phyloP scores from a whole-genome alignment of 345 rosid species.

The Reutealis trisperma region DNA sequence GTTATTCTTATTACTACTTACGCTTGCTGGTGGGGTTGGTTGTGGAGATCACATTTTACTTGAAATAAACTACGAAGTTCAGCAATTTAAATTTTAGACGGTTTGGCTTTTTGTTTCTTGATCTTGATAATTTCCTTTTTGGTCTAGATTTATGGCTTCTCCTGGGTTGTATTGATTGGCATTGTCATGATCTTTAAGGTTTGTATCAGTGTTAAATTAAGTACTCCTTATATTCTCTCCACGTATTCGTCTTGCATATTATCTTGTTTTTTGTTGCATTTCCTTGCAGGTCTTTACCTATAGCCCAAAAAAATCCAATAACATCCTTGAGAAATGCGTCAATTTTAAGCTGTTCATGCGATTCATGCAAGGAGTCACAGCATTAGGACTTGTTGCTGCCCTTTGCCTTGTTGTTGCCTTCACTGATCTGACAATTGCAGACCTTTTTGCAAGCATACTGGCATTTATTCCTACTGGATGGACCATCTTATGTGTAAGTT shows the following conservation, averaged over 20 bases:
- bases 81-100: background rate
- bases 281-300: constrained; percentile 67
- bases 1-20: background rate
- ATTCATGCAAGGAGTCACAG: constrained; percentile 73
- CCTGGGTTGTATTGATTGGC: constrained; percentile 76
- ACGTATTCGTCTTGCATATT: background rate
- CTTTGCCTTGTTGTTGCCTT: constrained; percentile 59
- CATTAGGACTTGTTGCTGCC: constrained; percentile 67
- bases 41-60: background rate
- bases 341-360: constrained; percentile 64
- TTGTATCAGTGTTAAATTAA: constrained; percentile 8
- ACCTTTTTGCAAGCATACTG: constrained; percentile 82
- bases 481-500: constrained; percentile 72
- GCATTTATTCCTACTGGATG: constrained; percentile 95
- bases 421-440: constrained; percentile 59
- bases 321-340: background rate
- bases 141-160: constrained; percentile 81
- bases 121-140: constrained; percentile 27
- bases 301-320: constrained; percentile 71
- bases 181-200: constrained; percentile 82
- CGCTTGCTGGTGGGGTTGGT: background rate
- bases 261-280: constrained; percentile 1
- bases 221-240: background rate
- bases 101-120: constrained; percentile 2
- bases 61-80: background rate